phyloP scores from a whole-genome alignment of 495 filamentous ascomycete genomes.

The Neurospora hispaniola region DNA sequence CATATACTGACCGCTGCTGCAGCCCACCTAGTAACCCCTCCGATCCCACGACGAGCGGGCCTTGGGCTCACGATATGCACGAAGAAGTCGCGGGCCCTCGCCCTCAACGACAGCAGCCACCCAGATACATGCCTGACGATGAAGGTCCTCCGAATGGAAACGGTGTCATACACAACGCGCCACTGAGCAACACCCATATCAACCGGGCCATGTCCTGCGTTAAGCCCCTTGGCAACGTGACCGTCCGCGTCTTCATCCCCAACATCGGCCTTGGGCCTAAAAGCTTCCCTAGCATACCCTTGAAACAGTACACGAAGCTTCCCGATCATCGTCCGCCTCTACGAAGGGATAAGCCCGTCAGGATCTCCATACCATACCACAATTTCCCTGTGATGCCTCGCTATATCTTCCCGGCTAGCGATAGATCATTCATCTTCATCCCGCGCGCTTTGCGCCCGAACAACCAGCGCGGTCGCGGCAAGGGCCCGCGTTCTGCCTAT shows the following conservation, averaged over 20 bases:
- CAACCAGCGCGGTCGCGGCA: conserved; percentile 67
- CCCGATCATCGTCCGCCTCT: conserved; percentile 92
- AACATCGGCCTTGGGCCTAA: conserved; percentile 63
- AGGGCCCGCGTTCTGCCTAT: conserved; percentile 52
- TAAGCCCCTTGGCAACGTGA: conserved; percentile 62
- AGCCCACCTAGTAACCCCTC: conserved; percentile 37
- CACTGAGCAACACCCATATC: conserved; percentile 29
- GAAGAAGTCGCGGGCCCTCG: conserved; percentile 54
- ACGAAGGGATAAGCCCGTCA: conserved; percentile 91
- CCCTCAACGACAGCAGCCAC: conserved; percentile 21
- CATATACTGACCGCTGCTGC: conserved; percentile 24
- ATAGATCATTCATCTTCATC: conserved; percentile 97
- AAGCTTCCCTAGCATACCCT: conserved; percentile 57
- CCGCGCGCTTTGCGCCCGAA: conserved; percentile 87
- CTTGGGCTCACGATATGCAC: conserved; percentile 94
- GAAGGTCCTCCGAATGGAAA: conserved; percentile 36
- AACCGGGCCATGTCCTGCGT: conserved; percentile 52
- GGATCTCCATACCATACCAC: conserved; percentile 77
- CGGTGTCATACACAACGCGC: conserved; percentile 34
- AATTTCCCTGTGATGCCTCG: conserved; percentile 44
- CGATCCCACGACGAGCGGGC: conserved; percentile 54
- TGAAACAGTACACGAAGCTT: conserved; percentile 82
- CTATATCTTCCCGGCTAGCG: conserved; percentile 82
- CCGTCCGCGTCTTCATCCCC: conserved; percentile 65
- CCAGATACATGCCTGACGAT: conserved; percentile 24